Base-by-base conservation (phyloP, 2,329 filamentous ascomycete genomes). In the Aureobasidium sp. region DNA sequence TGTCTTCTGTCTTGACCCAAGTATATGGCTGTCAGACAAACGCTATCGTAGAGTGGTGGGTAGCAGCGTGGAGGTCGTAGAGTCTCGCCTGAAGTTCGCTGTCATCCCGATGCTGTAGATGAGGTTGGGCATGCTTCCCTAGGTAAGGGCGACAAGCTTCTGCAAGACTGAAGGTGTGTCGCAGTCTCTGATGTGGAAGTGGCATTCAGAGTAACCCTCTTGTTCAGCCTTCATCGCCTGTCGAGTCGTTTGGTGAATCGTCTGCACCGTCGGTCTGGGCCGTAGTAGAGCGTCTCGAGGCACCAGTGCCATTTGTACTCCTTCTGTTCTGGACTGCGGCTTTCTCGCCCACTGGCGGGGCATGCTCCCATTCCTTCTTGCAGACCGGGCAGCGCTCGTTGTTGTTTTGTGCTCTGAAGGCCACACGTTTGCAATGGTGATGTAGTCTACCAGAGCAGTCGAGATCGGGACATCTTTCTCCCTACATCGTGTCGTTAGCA, bases 371-470 rank as follows among this genome's bases (percentile, higher is more conserved):
- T 2, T 72, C 70, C 22, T 71, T 74, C 66, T 79, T 78, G 70
- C 82, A 85, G 3, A 75, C 62, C 0, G 89, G 87, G 69, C 91
- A 96, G 45, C 79, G 81, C 64, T 82, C 81, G 1, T 79, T 80
- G 61, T 80, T 80, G 60, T 68, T 67, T 64, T 84, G 80, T 44
- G 85, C 82, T 22, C 87, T 81, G 79, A 91, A 96, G 72, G 88
- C 91, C 31, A 84, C 85, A 14, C 84, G 81, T 61, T 85, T 80
- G 72, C 91, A 97, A 56, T 86, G 84, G 65, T 91, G 83, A 72
- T 97, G 92, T 17, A 96, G 73, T 12, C 92, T 80, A 12, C 85
- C 80, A 33, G 75, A 78, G 72, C 92, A 97, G 22, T 85, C 80
- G 40, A 81, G 75, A 64, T 88, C 82, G 2, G 80, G 73, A 74